Percentiles rank a stretch among this genome's conserved stretches.
phyloP scores from a whole-genome alignment of 2,329 filamentous ascomycete genomes.

The Epichloe uncinata region DNA sequence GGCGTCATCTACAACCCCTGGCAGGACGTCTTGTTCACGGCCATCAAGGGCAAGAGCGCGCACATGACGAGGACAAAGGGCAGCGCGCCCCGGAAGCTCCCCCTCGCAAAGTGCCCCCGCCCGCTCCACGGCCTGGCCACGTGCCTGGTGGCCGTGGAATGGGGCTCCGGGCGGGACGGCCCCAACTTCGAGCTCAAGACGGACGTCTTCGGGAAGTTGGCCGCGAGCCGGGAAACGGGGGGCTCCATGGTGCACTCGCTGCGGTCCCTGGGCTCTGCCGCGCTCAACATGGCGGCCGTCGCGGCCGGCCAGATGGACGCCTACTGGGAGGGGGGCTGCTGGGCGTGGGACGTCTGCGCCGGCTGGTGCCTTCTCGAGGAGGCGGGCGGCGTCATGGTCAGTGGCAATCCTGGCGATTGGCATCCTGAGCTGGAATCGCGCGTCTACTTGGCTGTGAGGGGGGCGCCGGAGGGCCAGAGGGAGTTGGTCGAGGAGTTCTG shows the following conservation, averaged over 20 bases:
- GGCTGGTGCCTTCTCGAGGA: conserved; percentile 66
- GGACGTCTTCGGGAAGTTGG: conserved; percentile 49
- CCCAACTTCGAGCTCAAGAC: conserved; percentile 58
- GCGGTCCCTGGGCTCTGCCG: conserved; percentile 57
- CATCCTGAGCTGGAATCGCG: conserved; percentile 43
- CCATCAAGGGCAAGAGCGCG: conserved; percentile 53
- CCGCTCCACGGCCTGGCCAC: conserved; percentile 46
- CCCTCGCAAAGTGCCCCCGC: conserved; percentile 32
- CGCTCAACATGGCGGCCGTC: conserved; percentile 60
- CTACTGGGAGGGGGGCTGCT: conserved; percentile 80
- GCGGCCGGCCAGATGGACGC: conserved; percentile 58
- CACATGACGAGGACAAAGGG: conserved; percentile 37
- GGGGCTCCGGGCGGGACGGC: conserved; percentile 56
- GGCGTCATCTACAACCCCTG: conserved; percentile 76
- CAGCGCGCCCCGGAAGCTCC: conserved; percentile 24
- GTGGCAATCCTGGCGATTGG: conserved; percentile 64
- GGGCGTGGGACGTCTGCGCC: conserved; percentile 76
- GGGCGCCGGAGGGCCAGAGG: conserved; percentile 44
- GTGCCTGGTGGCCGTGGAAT: conserved; percentile 58
- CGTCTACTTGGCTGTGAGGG: conserved; percentile 49
- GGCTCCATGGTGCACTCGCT: conserved; percentile 68
- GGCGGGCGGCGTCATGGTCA: conserved; percentile 59
- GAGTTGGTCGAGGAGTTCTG: conserved; percentile 53
- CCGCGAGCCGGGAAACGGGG: conserved; percentile 46
- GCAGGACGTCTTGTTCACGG: conserved; percentile 54